A percentile compares a stretch with the other conserved stretches of the same genome.
phyloP scores from a whole-genome alignment of 2,329 filamentous ascomycete species.

The Sclerotinia glacialis region DNA sequence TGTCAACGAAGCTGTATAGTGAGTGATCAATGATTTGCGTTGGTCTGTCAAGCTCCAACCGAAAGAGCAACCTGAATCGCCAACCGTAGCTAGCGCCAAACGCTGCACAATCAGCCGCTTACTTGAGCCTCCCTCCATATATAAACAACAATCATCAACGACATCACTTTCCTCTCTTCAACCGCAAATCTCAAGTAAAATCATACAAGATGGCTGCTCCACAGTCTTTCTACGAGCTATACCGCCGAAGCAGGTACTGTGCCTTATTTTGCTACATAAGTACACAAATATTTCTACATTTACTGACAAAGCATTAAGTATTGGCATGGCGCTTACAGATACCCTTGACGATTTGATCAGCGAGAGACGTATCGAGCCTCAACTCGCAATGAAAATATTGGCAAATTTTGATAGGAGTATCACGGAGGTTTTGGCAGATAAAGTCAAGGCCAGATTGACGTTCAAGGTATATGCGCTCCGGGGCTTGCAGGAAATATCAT shows the following conservation, averaged over 20 bases:
- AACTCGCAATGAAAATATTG: constrained; percentile 97
- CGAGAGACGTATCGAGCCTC: constrained; percentile 90
- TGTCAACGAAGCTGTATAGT: constrained; percentile 19
- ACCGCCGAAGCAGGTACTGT: constrained; percentile 91
- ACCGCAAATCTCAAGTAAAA: constrained; percentile 26
- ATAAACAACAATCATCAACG: constrained; percentile 23
- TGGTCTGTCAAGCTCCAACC: constrained; percentile 17
- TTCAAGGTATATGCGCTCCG: constrained; percentile 74
- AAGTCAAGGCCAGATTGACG: constrained; percentile 83
- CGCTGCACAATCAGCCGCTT: constrained; percentile 23
- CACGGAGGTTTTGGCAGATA: constrained; percentile 85
- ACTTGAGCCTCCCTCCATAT: constrained; percentile 26
- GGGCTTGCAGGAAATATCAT: not conserved
- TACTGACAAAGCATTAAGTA: constrained; percentile 54
- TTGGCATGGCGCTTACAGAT: constrained; percentile 90
- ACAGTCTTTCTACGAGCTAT: constrained; percentile 84
- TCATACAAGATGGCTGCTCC: constrained; percentile 47
- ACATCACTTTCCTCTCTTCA: constrained; percentile 15
- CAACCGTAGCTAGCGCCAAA: constrained; percentile 29
- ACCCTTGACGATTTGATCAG: constrained; percentile 96
- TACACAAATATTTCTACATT: constrained; percentile 27
- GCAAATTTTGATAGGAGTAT: constrained; percentile 93
- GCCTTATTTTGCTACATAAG: constrained; percentile 36
- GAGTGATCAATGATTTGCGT: not conserved
- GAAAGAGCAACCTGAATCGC: constrained; percentile 22